Evolutionary conservation across 2,329 filamentous ascomycete genomes (phyloP), one percentile per base, ranked within the genome.

Genomic region (Epichloe amarillans): DNA sequence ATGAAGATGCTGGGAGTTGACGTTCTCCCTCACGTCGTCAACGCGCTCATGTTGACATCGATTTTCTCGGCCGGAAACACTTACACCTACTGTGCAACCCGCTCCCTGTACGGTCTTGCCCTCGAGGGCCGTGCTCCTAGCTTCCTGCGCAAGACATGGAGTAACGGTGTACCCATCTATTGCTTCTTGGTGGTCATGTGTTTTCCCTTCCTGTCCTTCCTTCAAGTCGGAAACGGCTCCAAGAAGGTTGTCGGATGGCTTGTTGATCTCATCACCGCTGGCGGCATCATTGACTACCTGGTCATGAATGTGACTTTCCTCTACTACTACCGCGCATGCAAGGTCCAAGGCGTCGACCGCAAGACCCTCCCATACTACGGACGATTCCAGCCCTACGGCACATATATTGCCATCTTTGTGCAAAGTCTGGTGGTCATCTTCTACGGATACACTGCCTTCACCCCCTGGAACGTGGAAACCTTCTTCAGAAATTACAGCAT

Each of bases 221-320:
- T 80, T 40, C 70, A 75, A 49, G 68, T 74, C 12, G 70, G 68
- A 54, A 72, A 64, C 59, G 69, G 68, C 43, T 76, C 75, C 0
- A 66, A 72, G 8, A 62, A 70, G 51, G 74, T 74, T 2, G 68
- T 80, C 15, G 73, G 61, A 52, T 81, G 74, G 74, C 67, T 82
- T 47, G 68, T 74, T 55, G 75, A 71, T 54, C 66, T 83, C 8
- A 73, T 79, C 61, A 80, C 76, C 7, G 77, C 74, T 5, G 76
- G 73, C 26, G 72, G 74, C 47, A 71, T 80, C 56, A 81, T 84
- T 62, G 78, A 82, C 66, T 84, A 80, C 63, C 72, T 83, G 53
- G 70, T 77, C 61, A 73, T 73, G 60, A 64, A 65, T 54, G 54
- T 70, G 46, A 72, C 71, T 23, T 77, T 71, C 59, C 55, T 73